These are phyloP conservation scores for Hanseniaspora lindneri DNA, from an alignment of 805 yeast genomes.

Conservation along the genomic window DNA sequence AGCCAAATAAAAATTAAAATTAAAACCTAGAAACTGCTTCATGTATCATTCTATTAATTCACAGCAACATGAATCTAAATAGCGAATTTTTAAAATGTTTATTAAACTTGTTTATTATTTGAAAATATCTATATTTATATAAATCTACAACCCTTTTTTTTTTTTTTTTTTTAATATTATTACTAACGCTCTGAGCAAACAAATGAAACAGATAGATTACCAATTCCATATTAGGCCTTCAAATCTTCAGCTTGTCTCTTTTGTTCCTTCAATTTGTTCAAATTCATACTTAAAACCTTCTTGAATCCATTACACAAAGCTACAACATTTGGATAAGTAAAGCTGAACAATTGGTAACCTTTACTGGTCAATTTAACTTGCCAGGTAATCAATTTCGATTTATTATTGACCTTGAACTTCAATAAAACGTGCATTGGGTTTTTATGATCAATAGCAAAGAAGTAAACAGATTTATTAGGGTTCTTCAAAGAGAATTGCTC, in stretches of 20 bases:
- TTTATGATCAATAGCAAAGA: slow-evolving; percentile 79
- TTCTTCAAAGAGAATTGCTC: slow-evolving; percentile 83
- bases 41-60: no score
- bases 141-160: not conserved
- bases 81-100: no score
- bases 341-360: slow-evolving; percentile 69
- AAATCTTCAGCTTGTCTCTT: slow-evolving; percentile 7
- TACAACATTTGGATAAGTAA: slow-evolving; percentile 79
- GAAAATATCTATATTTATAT: not conserved
- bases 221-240: not conserved
- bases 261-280: slow-evolving; percentile 10
- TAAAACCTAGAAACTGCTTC: no score
- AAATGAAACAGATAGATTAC: no score
- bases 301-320: slow-evolving; percentile 92
- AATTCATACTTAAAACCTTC: slow-evolving; percentile 32
- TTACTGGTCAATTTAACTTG: slow-evolving; percentile 81
- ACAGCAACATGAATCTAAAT: no score
- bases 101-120: not conserved
- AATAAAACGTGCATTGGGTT: slow-evolving; percentile 89
- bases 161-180: no score
- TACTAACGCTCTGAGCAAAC: not conserved
- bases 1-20: no score
- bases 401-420: slow-evolving; percentile 69
- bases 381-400: slow-evolving; percentile 66
- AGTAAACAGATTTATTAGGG: slow-evolving; percentile 79